Base-by-base conservation (phyloP, 164 flowering plant species). In the Platanus orientalis region DNA sequence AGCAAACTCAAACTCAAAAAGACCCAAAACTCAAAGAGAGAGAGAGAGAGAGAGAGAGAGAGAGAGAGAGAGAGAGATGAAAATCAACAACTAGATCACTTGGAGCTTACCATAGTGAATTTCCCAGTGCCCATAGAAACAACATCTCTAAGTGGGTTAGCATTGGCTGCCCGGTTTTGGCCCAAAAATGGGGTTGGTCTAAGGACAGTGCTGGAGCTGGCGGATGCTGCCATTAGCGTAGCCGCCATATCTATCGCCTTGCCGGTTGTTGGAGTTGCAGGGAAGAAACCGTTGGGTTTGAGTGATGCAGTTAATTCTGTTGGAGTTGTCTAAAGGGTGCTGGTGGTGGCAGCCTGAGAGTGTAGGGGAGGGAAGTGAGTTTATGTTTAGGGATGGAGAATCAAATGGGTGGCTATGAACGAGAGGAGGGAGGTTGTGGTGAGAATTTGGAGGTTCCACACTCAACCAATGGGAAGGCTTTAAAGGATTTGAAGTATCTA, bases 101-200 rank as follows among this genome's bases (percentile, higher is more conserved):
- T 17, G 25, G 25, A 6, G 32, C 49, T 16, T 72, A 92, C 98
- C 96, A 92, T 92, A 57, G 84, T 81, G 85, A 68, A 79, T 74
- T 76, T 92, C 25, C 71, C 79, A 69, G 76, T 64, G 4, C 85
- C 96, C 81, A 85, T 68, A 23, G 86, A 36, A 61, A 87, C 90
- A 65, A 72, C 81, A 74, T 86, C 87, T 68, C 86, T 84, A 16
- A 90, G 82, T 47, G 97, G 63, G 70, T 82, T 90, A 13, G 76
- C 71, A 45, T 65, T 81, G 3, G 84, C 30, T 25, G 66, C 71
- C 63, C 76, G 77, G 67, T 44, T 64, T 62, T 85, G 89, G 60
- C 97, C 98, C 64, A 90, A 78, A 67, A 88, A 90, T 30, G 92
- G 79, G 64, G 92, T 83, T 62, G 88, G 75, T 60, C 77, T 81